Conservation (phyloP, 306 rosid genomes). For the Prunus dulcis region DNA sequence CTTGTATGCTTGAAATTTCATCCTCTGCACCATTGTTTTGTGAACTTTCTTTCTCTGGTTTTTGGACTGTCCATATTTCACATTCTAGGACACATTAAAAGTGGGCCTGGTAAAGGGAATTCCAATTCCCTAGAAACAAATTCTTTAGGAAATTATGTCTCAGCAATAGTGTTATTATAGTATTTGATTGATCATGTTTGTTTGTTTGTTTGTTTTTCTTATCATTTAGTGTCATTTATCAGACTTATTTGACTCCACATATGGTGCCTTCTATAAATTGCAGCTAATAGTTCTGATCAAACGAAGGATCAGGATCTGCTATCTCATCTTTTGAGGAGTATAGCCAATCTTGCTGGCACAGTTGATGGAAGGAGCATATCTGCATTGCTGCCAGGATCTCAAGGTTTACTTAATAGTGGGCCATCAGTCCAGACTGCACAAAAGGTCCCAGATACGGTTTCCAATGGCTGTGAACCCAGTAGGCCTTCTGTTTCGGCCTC, state of each 20-base stretch:
- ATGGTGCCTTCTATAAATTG: conserved; percentile 36
- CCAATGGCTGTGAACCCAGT: conserved; percentile 30
- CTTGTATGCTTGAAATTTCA: not conserved
- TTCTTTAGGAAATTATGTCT: not conserved
- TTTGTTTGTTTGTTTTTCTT: not conserved
- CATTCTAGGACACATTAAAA: not conserved
- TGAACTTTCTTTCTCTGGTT: not conserved
- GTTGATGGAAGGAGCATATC: conserved; percentile 50
- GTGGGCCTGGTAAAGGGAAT: not conserved
- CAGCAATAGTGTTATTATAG: not conserved
- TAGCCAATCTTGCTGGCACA: conserved; percentile 53
- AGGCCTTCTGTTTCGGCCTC: conserved; percentile 40
- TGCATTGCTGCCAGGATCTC: conserved; percentile 54
- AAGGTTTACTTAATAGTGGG: conserved; percentile 46
- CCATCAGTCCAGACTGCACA: conserved; percentile 29
- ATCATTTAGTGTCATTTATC: not conserved
- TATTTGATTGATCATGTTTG: not conserved
- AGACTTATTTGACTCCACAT: conserved; percentile 33
- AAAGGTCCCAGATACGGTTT: conserved; percentile 37
- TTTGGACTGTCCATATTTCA: not conserved
- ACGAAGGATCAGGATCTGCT: conserved; percentile 57
- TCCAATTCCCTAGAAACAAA: not conserved
- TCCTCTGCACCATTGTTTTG: not conserved
- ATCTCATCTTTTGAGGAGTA: conserved; percentile 57
- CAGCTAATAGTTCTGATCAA: conserved; percentile 62